Conservation (phyloP, 2,329 filamentous ascomycete species). For the Grosmannia huntii region DNA sequence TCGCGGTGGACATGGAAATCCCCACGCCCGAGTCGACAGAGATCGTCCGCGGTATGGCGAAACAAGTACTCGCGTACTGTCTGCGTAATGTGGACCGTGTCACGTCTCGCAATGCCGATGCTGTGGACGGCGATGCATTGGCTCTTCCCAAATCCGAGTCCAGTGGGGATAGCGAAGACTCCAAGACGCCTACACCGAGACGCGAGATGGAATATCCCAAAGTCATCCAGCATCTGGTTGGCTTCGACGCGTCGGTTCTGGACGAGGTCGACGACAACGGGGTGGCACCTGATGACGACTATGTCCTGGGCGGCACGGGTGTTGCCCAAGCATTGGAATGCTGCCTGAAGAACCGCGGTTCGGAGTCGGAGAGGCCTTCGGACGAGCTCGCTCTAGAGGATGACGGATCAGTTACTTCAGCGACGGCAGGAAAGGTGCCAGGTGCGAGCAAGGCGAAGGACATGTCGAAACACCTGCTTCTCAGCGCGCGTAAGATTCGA, state of each 20-base stretch:
- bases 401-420: slow-evolving; percentile 25
- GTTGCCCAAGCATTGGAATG: slow-evolving; percentile 90
- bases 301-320: slow-evolving; percentile 89
- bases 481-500: slow-evolving; percentile 80
- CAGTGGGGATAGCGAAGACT: background rate
- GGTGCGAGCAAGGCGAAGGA: slow-evolving; percentile 61
- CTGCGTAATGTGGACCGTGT: slow-evolving; percentile 79
- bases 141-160: slow-evolving; percentile 13
- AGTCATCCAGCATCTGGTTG: slow-evolving; percentile 76
- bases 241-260: slow-evolving; percentile 42
- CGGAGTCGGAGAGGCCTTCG: slow-evolving; percentile 44
- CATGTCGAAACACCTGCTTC: slow-evolving; percentile 82
- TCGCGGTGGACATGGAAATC: slow-evolving; percentile 86
- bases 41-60: slow-evolving; percentile 80
- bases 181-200: slow-evolving; percentile 15
- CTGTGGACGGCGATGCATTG: slow-evolving; percentile 28
- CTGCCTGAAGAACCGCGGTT: slow-evolving; percentile 69
- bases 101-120: slow-evolving; percentile 41
- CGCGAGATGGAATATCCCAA: slow-evolving; percentile 50
- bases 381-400: slow-evolving; percentile 40
- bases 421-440: slow-evolving; percentile 14
- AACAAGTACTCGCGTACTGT: slow-evolving; percentile 90
- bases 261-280: slow-evolving; percentile 50
- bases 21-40: slow-evolving; percentile 73
- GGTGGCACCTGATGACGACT: slow-evolving; percentile 75